Evolutionary conservation across 805 yeast genomes (phyloP).

Genomic region (Hermanozyma aechmeae): DNA sequence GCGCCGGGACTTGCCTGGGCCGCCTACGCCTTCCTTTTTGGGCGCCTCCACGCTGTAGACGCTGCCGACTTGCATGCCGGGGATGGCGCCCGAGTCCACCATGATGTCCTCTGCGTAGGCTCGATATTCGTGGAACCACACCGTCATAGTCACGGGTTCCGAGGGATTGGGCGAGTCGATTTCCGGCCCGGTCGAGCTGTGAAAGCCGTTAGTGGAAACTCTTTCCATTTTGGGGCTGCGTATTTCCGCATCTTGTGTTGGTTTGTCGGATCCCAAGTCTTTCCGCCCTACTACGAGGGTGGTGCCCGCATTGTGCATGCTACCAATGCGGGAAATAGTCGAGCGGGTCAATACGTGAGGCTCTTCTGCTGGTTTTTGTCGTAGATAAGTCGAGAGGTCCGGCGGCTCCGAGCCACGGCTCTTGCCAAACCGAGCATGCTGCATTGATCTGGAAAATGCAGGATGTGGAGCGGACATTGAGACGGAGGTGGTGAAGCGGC

Average conservation of each 20-base stretch:
- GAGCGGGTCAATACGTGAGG: no score
- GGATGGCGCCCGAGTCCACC: slow-evolving; percentile 48
- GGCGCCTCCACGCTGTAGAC: slow-evolving; percentile 57
- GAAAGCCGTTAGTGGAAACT: slow-evolving; percentile 3
- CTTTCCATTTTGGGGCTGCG: not conserved
- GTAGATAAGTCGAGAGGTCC: slow-evolving; percentile 8
- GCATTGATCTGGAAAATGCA: no score
- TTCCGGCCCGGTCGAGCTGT: not conserved
- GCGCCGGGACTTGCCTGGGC: slow-evolving; percentile 1
- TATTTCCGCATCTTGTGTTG: not conserved
- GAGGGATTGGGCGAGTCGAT: slow-evolving; percentile 1
- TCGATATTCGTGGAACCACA: slow-evolving; percentile 65
- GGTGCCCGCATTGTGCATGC: slow-evolving; percentile 9
- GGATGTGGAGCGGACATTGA: no score
- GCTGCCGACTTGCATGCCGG: slow-evolving; percentile 65
- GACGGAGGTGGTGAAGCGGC: no score
- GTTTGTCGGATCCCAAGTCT: not conserved
- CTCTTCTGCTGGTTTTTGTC: slow-evolving; percentile 5
- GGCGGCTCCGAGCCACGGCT: not conserved
- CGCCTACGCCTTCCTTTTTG: slow-evolving; percentile 3
- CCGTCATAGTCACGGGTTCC: slow-evolving; percentile 26
- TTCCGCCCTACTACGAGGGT: slow-evolving; percentile 9
- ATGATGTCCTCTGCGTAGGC: slow-evolving; percentile 50
- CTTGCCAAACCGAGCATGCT: slow-evolving; percentile 4
- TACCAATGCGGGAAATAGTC: no score